Base-by-base conservation (phyloP, 1,139 yeast species). In the Schwanniomyces etchellsii region DNA sequence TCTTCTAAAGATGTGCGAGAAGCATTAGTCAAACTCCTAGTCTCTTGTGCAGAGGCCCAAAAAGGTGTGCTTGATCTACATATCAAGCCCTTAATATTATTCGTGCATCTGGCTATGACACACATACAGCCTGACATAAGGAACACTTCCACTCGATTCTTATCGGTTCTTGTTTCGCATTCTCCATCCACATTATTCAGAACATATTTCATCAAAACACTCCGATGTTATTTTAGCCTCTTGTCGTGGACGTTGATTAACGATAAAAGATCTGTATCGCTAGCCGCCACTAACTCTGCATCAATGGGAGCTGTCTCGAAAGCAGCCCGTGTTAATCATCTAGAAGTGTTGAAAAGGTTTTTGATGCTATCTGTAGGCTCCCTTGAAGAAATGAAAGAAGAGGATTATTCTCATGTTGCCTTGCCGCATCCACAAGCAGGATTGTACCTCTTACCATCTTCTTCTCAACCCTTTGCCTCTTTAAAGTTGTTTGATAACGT, bases 71-170 rank as follows among this genome's bases (percentile, higher is more conserved):
- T 83, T 36, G 75, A 72, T 35, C 63, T 88, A 14, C 93, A 89
- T 55, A 67, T 81, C 29, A 65, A 78, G 18, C 61, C 80, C 5
- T 56, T 89, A 3, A 70, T 83, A 20, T 62, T 91, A 20, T 89
- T 83, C 50, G 68, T 89, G n/a, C 83, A 83, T 45, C 81, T 93
- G 32, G 94, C 96, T 10, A 91, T 91, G 97, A 84, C 97, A 12
- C 96, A 91, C 50, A 81, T 91, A 27, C 73, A 71, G 23, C 80
- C 89, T 1, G 77, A 76, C 5, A 76, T 88, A 24, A 71, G 94
- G 28, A 73, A 74, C 31, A 82, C 80, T 40, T 75, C 93, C 4
- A 74, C 91, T 1, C 70, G 68, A 35, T 81, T 79, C 42, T 57
- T 88, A 21, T 62, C 63, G 21, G 61, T 79, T 4, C 48, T 85